These are phyloP conservation scores for Syzygium oleosum DNA, from an alignment of 345 rosid species.

Conservation along the genomic window DNA sequence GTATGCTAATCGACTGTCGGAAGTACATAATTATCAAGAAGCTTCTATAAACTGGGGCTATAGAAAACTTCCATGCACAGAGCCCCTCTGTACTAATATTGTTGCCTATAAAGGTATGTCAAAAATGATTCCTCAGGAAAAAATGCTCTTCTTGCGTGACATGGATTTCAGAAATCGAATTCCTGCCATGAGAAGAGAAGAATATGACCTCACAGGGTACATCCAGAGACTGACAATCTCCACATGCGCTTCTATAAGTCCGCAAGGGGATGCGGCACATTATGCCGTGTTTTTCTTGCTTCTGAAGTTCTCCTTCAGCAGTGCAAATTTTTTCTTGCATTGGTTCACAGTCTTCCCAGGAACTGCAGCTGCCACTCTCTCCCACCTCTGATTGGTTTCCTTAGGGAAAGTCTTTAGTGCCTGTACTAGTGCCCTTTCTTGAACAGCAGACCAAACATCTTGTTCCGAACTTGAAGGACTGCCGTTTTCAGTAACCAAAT, in stretches of 20 bases:
- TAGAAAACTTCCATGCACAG: not conserved
- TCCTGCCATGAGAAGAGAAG: not conserved
- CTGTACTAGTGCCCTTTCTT: constrained; percentile 90
- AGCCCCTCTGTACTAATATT: not conserved
- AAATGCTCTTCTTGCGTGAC: not conserved
- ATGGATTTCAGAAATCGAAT: not conserved
- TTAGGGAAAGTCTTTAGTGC: constrained; percentile 96
- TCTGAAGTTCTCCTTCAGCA: constrained; percentile 75
- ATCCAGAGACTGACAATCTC: not conserved
- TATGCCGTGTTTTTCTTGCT: constrained; percentile 56
- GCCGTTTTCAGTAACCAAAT: constrained; percentile 19
- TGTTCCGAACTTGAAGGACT: constrained; percentile 50
- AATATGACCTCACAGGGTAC: not conserved
- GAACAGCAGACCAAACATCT: constrained; percentile 89
- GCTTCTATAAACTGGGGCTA: not conserved
- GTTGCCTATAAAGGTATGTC: not conserved
- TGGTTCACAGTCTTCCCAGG: constrained; percentile 90
- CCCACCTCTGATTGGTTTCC: constrained; percentile 91
- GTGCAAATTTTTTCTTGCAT: constrained; percentile 88
- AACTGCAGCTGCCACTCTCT: constrained; percentile 93
- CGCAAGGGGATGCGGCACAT: not conserved
- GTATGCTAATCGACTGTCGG: not conserved
- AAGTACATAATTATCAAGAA: not conserved
- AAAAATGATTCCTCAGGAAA: not conserved
- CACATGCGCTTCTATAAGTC: not conserved